phyloP scores from a whole-genome alignment of 176 grass and related monocot species.

The Echinochloa phyllopogon region DNA sequence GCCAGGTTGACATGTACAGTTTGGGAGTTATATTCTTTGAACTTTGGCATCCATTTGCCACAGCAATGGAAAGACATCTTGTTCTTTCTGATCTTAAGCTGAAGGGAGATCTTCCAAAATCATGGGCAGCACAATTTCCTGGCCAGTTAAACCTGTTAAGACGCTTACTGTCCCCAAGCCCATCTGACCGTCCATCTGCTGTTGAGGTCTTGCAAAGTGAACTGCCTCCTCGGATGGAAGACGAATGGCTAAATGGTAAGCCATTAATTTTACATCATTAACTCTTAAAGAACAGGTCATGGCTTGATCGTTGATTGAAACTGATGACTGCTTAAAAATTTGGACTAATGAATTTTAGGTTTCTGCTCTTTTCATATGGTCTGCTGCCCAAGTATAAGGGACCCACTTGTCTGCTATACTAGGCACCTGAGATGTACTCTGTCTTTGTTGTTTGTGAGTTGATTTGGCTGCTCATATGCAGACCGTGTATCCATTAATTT shows the following conservation, averaged over 20 bases:
- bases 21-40: constrained; percentile 98
- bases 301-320: constrained; percentile 1
- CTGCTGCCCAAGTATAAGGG: background rate
- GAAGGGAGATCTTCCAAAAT: constrained; percentile 67
- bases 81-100: constrained; percentile 97
- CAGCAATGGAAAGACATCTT: constrained; percentile 89
- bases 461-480: background rate
- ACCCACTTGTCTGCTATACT: background rate
- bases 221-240: constrained; percentile 90
- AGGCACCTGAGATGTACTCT: background rate
- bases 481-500: background rate
- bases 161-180: constrained; percentile 70
- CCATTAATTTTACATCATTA: constrained; percentile 27
- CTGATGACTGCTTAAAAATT: constrained; percentile 1
- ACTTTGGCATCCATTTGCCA: constrained; percentile 96
- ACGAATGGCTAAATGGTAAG: constrained; percentile 97
- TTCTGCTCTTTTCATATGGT: background rate
- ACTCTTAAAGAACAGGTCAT: constrained; percentile 18
- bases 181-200: constrained; percentile 92
- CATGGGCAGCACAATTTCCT: constrained; percentile 74
- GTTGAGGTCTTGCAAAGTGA: constrained; percentile 87
- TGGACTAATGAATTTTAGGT: constrained; percentile 16
- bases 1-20: constrained; percentile 98
- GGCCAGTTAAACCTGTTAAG: constrained; percentile 64
- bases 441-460: constrained; percentile 12